Evolutionary conservation across 164 flowering plant species (phyloP).

Genomic region (Dillenia suffruticosa): DNA sequence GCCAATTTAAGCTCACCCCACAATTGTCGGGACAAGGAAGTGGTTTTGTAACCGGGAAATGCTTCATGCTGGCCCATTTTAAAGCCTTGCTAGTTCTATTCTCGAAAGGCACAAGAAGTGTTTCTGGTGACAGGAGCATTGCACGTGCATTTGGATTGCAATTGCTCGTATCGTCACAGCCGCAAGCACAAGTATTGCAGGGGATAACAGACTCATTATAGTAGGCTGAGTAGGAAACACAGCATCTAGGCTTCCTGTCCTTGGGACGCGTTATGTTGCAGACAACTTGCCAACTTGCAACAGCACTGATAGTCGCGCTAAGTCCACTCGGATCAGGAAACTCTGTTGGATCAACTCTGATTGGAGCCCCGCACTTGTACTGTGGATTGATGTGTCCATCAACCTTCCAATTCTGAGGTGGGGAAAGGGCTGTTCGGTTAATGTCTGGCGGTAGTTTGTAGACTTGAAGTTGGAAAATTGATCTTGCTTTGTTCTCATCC

Average conservation of each 20-base stretch:
- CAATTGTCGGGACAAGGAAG: conserved; percentile 75
- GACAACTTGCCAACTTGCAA: conserved; percentile 71
- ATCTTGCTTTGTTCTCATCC: conserved; percentile 44
- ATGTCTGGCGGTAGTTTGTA: conserved; percentile 64
- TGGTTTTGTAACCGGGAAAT: conserved; percentile 29
- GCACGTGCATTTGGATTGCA: conserved; percentile 37
- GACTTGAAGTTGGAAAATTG: conserved; percentile 64
- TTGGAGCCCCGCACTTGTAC: conserved; percentile 67
- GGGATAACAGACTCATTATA: conserved; percentile 72
- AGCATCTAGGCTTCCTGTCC: conserved; percentile 37
- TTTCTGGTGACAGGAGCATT: conserved; percentile 64
- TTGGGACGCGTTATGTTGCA: conserved; percentile 75
- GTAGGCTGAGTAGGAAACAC: conserved; percentile 78
- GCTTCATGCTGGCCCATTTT: conserved; percentile 58
- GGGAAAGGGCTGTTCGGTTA: conserved; percentile 56
- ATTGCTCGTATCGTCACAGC: conserved; percentile 31
- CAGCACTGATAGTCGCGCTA: conserved; percentile 19
- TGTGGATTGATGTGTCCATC: conserved; percentile 54
- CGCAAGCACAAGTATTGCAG: conserved; percentile 82
- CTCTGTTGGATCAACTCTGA: conserved; percentile 46
- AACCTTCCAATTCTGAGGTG: conserved; percentile 71
- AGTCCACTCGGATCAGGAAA: conserved; percentile 61
- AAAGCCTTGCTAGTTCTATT: conserved; percentile 50
- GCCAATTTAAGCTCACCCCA: conserved; percentile 83
- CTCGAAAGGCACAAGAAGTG: conserved; percentile 64